phyloP scores from a whole-genome alignment of 768 basidiomycete species.

The Pulveroboletus sp. region DNA sequence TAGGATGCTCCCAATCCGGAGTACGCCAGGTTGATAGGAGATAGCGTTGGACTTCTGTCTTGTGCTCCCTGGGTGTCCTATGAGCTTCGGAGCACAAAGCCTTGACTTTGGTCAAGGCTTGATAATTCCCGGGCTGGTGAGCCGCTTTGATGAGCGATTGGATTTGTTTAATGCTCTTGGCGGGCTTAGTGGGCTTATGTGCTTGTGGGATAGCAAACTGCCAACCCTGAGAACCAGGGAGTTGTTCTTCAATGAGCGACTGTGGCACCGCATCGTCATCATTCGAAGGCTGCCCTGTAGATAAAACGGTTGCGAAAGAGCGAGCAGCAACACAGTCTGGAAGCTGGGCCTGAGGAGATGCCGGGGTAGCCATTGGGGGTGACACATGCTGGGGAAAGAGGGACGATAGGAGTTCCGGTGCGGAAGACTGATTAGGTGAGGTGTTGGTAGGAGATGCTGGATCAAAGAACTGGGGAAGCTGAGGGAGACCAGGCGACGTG shows the following conservation, averaged over 20 bases:
- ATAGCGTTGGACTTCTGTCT: constrained; percentile 41
- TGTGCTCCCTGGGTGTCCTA: constrained; percentile 38
- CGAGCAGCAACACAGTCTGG: constrained; percentile 33
- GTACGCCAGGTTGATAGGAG: constrained; percentile 43
- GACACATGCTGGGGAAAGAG: constrained; percentile 20
- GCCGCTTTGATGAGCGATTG: constrained; percentile 41
- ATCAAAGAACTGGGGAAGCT: not conserved
- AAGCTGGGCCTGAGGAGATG: constrained; percentile 32
- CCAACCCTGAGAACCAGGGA: constrained; percentile 18
- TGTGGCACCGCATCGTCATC: constrained; percentile 25
- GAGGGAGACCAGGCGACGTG: constrained; percentile 7
- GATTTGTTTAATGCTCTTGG: constrained; percentile 38
- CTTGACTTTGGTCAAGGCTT: constrained; percentile 39
- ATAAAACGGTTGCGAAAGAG: constrained; percentile 31
- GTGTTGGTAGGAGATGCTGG: not conserved
- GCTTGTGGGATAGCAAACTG: constrained; percentile 15
- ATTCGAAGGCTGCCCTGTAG: constrained; percentile 23
- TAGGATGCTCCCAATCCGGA: constrained; percentile 31
- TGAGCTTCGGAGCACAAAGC: constrained; percentile 43
- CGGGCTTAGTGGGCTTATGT: constrained; percentile 20
- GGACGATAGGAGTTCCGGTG: constrained; percentile 15
- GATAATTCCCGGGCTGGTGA: constrained; percentile 40
- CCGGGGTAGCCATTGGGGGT: constrained; percentile 27
- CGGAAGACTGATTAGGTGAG: constrained; percentile 12
- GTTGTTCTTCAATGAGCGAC: constrained; percentile 21